phyloP scores from a whole-genome alignment of 2,329 filamentous ascomycete species.

The Fusarium beomiforme region DNA sequence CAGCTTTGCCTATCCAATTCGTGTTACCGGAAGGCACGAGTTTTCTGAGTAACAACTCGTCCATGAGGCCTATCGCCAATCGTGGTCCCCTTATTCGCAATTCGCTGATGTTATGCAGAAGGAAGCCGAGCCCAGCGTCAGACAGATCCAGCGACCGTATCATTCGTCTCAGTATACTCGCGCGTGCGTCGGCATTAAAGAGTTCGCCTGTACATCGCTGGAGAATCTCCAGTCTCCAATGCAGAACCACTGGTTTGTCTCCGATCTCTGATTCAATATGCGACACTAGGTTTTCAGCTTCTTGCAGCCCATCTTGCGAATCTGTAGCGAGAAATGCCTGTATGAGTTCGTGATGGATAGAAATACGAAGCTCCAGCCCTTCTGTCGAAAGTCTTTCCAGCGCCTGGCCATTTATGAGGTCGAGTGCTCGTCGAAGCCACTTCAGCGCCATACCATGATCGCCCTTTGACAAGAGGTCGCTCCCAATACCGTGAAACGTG shows the following conservation, averaged over 20 bases:
- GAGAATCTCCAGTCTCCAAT: conserved; percentile 76
- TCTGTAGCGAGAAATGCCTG: conserved; percentile 62
- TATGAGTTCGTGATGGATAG: conserved; percentile 72
- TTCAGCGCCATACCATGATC: conserved; percentile 66
- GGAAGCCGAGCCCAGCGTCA: conserved; percentile 69
- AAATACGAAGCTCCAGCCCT: conserved; percentile 70
- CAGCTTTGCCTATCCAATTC: conserved; percentile 73
- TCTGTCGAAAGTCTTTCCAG: conserved; percentile 66
- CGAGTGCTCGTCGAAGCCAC: conserved; percentile 78
- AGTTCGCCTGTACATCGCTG: conserved; percentile 56
- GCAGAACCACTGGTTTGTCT: conserved; percentile 70
- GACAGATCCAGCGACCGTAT: conserved; percentile 68
- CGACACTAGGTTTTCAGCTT: conserved; percentile 66
- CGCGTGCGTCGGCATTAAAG: conserved; percentile 61
- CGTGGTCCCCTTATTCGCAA: conserved; percentile 65
- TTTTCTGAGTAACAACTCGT: conserved; percentile 70
- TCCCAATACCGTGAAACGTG: conserved; percentile 78
- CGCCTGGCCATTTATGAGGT: conserved; percentile 65
- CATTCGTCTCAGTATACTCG: conserved; percentile 68
- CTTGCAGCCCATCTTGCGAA: conserved; percentile 55
- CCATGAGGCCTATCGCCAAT: conserved; percentile 63
- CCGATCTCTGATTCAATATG: conserved; percentile 71
- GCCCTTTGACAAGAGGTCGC: conserved; percentile 61
- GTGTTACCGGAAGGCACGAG: conserved; percentile 60
- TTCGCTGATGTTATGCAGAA: conserved; percentile 75